Evolutionary conservation across 129 eudicot genomes (phyloP).

Genomic region (Kitagawia praeruptora): DNA sequence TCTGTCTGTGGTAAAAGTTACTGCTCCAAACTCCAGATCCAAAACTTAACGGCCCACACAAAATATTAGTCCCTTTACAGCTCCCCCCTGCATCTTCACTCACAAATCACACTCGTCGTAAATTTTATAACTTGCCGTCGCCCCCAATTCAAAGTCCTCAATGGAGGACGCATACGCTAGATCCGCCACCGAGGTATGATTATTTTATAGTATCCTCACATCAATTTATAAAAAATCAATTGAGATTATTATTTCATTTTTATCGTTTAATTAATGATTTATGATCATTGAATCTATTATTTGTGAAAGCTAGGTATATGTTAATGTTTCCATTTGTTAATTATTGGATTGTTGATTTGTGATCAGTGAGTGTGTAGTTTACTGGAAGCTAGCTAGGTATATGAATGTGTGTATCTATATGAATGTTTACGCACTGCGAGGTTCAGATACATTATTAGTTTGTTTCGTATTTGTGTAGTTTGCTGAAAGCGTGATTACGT

Average conservation of each 20-base stretch:
- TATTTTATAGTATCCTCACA: too few relatives aligned
- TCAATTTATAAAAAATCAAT: not conserved
- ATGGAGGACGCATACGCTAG: slow-evolving; percentile 94
- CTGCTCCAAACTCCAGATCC: not conserved
- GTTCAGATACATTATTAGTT: not conserved
- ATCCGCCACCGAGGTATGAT: slow-evolving; percentile 65
- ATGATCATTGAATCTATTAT: not conserved
- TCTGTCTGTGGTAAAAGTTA: not conserved
- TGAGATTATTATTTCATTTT: not conserved
- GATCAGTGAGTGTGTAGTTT: not conserved
- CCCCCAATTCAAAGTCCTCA: slow-evolving; percentile 5
- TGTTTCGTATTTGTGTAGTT: too few relatives aligned
- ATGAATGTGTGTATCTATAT: too few relatives aligned
- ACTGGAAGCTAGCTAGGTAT: not conserved
- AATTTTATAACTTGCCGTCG: not conserved
- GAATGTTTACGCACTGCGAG: not conserved
- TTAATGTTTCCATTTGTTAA: not conserved
- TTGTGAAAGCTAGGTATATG: not conserved
- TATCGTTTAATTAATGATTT: not conserved
- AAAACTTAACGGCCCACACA: not conserved
- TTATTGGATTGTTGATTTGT: not conserved
- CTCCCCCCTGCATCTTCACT: not conserved
- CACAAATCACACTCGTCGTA: not conserved
- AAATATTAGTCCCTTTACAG: too few relatives aligned
- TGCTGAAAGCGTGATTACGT: too few relatives aligned